Evolutionary conservation across 305 asterid genomes (phyloP), one percentile per base, ranked within the genome.

Genomic region (Plantago lanceolata): DNA sequence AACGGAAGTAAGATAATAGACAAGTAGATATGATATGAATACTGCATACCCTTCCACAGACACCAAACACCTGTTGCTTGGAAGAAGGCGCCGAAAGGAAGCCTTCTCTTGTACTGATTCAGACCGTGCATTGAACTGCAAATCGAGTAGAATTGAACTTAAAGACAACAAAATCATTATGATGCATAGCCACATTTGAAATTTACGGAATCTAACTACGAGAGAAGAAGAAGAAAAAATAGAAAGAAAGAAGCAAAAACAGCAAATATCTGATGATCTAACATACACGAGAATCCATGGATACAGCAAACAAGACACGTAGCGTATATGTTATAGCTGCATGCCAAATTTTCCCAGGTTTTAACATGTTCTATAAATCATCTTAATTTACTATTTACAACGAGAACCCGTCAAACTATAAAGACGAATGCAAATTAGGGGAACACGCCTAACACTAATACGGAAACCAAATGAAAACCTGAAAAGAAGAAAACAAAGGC

Each of bases 111-210:
- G 75, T 53, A 92, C 66, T 43, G 96, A 79, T 70, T 89, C 98
- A 19, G 85, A 79, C 68, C 95, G 86, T 44, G 96, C 98, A 79
- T 92, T 92, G 63, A 92, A 92, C 98, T 92, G 82, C 51, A 78
- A 66, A 61, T 50, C 6, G 63, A 65, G 24, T 29, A 33, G 57
- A 70, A 33, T 62, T 44, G 1, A 49, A 19, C 65, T 57, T 44
- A 58, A 13, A 48, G 56, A 65, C 57, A 62, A 57, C 40, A 67
- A 44, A 7, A 62, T 12, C 29, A 29, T 37, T 56, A 49, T 13
- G 19, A 57, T 49, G 44, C 9, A 47, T 33, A 43, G 28, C 47
- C 62, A 51, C 16, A 37, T 57, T 44, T 21, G 57, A 18, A 60
- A 67, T 64, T 63, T 48, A 31, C 8, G 6, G 11, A 60, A 6